phyloP scores from a whole-genome alignment of 2,329 filamentous ascomycete genomes.

The Beauveria varroae region DNA sequence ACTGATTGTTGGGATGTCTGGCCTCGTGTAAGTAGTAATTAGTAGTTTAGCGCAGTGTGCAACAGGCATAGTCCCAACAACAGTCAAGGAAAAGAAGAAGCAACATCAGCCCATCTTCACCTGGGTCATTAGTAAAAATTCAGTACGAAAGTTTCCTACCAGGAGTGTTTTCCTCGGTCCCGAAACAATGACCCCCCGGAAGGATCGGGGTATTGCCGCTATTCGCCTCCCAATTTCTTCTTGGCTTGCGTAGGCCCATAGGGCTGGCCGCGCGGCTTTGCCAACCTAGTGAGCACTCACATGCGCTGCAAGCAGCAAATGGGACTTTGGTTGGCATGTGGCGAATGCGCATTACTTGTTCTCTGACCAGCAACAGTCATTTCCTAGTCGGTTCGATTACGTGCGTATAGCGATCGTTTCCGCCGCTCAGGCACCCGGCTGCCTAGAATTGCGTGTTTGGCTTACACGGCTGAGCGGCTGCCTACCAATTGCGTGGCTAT shows the following conservation, averaged over 20 bases:
- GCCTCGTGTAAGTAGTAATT: not conserved
- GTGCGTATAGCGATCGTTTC: not conserved
- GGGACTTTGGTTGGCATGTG: not conserved
- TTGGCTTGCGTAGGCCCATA: constrained; percentile 8
- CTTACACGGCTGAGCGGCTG: not conserved
- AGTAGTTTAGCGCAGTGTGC: not conserved
- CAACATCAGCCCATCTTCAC: too few relatives aligned
- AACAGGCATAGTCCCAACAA: not conserved
- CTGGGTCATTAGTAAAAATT: too few relatives aligned
- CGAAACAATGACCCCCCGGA: not conserved
- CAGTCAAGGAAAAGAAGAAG: not conserved
- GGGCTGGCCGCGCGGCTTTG: constrained; percentile 9
- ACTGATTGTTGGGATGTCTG: too few relatives aligned
- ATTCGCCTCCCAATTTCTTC: not conserved
- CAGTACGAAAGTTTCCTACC: too few relatives aligned
- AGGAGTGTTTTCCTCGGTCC: not conserved
- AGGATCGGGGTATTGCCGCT: not conserved
- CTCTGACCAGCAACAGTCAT: not conserved
- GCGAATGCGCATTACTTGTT: not conserved
- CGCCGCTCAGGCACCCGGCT: constrained; percentile 1
- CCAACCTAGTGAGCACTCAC: constrained; percentile 2
- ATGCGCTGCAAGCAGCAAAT: not conserved
- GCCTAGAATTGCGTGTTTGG: not conserved
- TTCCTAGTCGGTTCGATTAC: constrained; percentile 5
- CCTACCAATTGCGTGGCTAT: not conserved